A percentile compares a stretch with the other conserved stretches of the same genome.
Conservation (phyloP, 345 rosid species). For the Arabis hirsuta region DNA sequence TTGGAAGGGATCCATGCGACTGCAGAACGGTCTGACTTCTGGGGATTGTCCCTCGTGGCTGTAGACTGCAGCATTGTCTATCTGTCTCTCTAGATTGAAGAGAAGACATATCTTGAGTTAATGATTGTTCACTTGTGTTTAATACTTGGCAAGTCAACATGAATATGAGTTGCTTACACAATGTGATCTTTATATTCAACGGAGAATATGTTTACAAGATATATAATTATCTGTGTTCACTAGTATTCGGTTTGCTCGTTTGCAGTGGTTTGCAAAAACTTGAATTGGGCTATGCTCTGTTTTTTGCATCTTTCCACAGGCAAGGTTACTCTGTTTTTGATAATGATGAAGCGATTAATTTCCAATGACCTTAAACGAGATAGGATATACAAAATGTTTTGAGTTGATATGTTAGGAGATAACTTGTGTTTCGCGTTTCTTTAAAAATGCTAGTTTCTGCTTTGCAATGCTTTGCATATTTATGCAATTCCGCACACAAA, state of each 20-base stretch:
- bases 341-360: background rate
- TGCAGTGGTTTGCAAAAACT: background rate
- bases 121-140: no score
- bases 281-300: background rate
- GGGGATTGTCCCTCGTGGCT: background rate
- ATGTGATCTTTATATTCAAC: background rate
- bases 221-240: background rate
- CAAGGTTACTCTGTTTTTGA: no score
- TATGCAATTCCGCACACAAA: background rate
- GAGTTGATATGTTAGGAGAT: background rate
- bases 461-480: background rate
- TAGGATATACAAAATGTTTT: background rate
- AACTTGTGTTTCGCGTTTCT: constrained; percentile 4
- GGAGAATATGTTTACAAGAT: background rate
- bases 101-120: background rate
- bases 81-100: constrained; percentile 1
- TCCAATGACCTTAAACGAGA: background rate
- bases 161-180: background rate
- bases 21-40: background rate
- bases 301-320: background rate
- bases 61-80: background rate
- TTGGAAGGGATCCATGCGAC: background rate
- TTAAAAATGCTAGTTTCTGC: background rate
- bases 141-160: background rate
- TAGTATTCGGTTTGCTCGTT: background rate